Conservation (phyloP, 768 basidiomycete species). For the Sistotremastrum suecicum region DNA sequence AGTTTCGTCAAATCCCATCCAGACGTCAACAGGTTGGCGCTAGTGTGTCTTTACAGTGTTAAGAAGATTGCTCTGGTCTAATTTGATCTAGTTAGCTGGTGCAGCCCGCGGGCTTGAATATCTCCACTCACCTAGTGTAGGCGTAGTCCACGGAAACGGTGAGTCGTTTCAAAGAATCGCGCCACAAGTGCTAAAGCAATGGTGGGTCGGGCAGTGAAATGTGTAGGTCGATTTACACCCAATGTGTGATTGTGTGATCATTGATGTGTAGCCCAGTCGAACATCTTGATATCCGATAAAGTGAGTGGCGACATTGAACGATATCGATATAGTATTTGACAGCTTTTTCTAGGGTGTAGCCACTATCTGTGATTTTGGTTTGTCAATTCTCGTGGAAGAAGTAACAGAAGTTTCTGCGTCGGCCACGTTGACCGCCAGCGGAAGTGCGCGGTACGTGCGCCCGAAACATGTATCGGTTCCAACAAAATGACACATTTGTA, state of each 20-base stretch:
- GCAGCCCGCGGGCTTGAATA: conserved; percentile 45
- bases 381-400: conserved; percentile 46
- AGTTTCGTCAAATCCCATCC: conserved; percentile 29
- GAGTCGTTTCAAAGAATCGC: conserved; percentile 12
- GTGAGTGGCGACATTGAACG: conserved; percentile 16
- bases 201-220: conserved; percentile 31
- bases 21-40: conserved; percentile 23
- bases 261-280: conserved; percentile 23
- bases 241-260: conserved; percentile 2
- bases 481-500: too few species aligned
- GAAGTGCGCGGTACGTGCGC: conserved; percentile 23
- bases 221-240: conserved; percentile 25
- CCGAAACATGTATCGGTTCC: too few species aligned
- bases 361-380: conserved; percentile 49
- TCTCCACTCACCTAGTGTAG: conserved; percentile 32
- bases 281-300: conserved; percentile 40
- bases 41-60: conserved; percentile 22
- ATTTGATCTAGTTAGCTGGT: conserved; percentile 27
- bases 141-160: conserved; percentile 44
- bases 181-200: too few species aligned
- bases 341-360: conserved; percentile 28
- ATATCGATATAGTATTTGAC: not conserved
- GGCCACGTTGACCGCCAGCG: conserved; percentile 26
- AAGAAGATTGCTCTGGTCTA: not conserved
- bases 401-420: conserved; percentile 35